Conservation (phyloP, 2,329 filamentous ascomycete genomes). For the Tolypocladium capitatum region DNA sequence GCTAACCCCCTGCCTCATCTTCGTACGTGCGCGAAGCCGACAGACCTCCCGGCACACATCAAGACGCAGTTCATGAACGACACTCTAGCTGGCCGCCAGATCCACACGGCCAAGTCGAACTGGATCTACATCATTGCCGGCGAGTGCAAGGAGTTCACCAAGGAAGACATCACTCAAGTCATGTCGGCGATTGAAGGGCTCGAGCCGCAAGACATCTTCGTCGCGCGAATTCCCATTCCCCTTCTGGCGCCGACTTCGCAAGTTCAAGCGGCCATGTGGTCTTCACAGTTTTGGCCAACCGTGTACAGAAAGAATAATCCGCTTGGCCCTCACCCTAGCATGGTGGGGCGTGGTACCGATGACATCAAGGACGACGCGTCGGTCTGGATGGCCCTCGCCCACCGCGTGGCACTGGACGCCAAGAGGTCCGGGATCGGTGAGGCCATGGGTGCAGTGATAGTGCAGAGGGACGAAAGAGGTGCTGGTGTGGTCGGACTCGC, state of each 20-base stretch:
- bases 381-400: slow-evolving; percentile 55
- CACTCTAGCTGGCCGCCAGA: slow-evolving; percentile 36
- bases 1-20: slow-evolving; percentile 58
- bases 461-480: slow-evolving; percentile 45
- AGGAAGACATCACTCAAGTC: slow-evolving; percentile 35
- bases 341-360: slow-evolving; percentile 55
- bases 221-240: slow-evolving; percentile 56
- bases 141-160: slow-evolving; percentile 36
- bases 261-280: slow-evolving; percentile 63
- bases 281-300: slow-evolving; percentile 66
- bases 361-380: slow-evolving; percentile 52
- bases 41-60: slow-evolving; percentile 53
- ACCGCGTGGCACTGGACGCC: slow-evolving; percentile 47
- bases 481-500: slow-evolving; percentile 56
- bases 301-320: slow-evolving; percentile 81
- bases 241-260: slow-evolving; percentile 62
- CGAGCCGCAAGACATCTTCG: slow-evolving; percentile 35
- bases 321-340: slow-evolving; percentile 68
- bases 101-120: slow-evolving; percentile 46
- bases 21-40: slow-evolving; percentile 61
- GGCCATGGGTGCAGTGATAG: slow-evolving; percentile 60
- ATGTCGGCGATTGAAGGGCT: slow-evolving; percentile 36
- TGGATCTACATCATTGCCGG: slow-evolving; percentile 47
- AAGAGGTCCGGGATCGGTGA: slow-evolving; percentile 48
- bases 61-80: slow-evolving; percentile 49